phyloP scores from a whole-genome alignment of 139 green algal genomes.

The Tetradesmus lagerheimii region DNA sequence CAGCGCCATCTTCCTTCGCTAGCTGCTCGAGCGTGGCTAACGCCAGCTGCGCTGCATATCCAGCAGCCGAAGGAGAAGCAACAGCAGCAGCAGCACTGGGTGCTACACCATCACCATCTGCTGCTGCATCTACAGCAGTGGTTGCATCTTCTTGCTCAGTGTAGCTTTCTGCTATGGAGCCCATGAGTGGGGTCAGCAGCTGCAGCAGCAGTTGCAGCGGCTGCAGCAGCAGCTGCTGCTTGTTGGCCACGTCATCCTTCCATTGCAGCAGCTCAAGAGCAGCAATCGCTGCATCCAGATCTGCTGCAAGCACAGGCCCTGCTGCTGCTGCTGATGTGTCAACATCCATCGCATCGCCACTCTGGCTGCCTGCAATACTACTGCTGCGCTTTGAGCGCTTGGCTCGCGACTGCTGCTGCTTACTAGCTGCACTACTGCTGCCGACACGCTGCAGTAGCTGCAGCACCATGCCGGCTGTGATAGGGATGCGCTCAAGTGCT shows the following conservation, averaged over 20 bases:
- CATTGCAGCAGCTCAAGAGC: conserved; percentile 79
- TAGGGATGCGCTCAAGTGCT: conserved; percentile 55
- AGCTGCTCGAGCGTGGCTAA: conserved; percentile 63
- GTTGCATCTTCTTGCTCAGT: not conserved
- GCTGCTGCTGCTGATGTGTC: conserved; percentile 30
- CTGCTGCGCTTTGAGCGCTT: not conserved
- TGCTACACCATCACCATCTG: not conserved
- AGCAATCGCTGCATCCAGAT: conserved; percentile 21
- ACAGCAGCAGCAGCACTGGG: not conserved
- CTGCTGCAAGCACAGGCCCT: not conserved
- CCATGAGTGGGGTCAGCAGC: conserved; percentile 47
- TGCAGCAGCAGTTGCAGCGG: conserved; percentile 53
- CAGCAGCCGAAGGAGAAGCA: conserved; percentile 26
- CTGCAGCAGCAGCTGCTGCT: conserved; percentile 49
- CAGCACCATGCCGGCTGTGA: conserved; percentile 52
- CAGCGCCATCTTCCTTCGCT: not conserved
- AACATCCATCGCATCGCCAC: not conserved
- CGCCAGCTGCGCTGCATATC: conserved; percentile 72
- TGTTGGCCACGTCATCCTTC: conserved; percentile 50
- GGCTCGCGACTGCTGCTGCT: conserved; percentile 12
- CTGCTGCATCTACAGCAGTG: not conserved
- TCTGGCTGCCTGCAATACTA: not conserved
- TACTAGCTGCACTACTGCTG: not conserved
- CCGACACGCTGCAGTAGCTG: conserved; percentile 42
- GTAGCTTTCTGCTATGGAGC: conserved; percentile 37